These are phyloP conservation scores for Xylaria acuta DNA, from an alignment of 495 filamentous ascomycete genomes.

Conservation along the genomic window DNA sequence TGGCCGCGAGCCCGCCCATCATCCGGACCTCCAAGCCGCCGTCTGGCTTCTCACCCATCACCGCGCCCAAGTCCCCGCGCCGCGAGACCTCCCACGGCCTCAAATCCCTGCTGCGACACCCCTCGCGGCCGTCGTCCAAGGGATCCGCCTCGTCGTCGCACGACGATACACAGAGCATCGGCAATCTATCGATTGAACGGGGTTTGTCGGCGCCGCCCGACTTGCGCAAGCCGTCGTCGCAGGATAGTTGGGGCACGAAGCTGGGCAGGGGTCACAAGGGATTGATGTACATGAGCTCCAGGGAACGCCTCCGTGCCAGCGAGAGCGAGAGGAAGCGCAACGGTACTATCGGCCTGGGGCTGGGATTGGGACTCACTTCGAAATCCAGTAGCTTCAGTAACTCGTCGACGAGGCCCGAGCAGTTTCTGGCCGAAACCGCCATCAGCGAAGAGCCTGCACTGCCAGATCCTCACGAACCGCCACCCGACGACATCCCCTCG, in stretches of 20 bases:
- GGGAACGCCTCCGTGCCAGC: slow-evolving; percentile 60
- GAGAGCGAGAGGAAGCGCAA: slow-evolving; percentile 58
- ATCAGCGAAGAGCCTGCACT: slow-evolving; percentile 57
- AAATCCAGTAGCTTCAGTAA: slow-evolving; percentile 42
- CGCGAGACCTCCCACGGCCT: slow-evolving; percentile 44
- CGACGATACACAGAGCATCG: slow-evolving; percentile 63
- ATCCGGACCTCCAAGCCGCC: slow-evolving; percentile 87
- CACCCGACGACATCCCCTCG: slow-evolving; percentile 29
- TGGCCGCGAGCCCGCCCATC: slow-evolving; percentile 79
- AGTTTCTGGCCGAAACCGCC: slow-evolving; percentile 56
- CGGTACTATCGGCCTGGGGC: slow-evolving; percentile 43
- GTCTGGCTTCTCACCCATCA: slow-evolving; percentile 71
- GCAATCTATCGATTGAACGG: slow-evolving; percentile 64
- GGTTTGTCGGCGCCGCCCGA: slow-evolving; percentile 47
- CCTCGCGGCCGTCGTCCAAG: slow-evolving; percentile 59
- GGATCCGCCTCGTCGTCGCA: slow-evolving; percentile 57
- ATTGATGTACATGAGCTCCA: slow-evolving; percentile 67
- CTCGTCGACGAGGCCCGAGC: slow-evolving; percentile 47
- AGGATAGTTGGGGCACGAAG: slow-evolving; percentile 62
- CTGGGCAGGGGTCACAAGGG: slow-evolving; percentile 55
- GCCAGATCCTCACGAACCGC: slow-evolving; percentile 30
- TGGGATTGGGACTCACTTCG: slow-evolving; percentile 12
- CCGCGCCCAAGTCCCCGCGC: slow-evolving; percentile 63
- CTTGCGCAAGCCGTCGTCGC: slow-evolving; percentile 54
- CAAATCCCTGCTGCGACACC: slow-evolving; percentile 46